Evolutionary conservation across 2,329 filamentous ascomycete genomes (phyloP), one percentile per base, ranked within the genome.

Genomic region (Mariannaea sp.): DNA sequence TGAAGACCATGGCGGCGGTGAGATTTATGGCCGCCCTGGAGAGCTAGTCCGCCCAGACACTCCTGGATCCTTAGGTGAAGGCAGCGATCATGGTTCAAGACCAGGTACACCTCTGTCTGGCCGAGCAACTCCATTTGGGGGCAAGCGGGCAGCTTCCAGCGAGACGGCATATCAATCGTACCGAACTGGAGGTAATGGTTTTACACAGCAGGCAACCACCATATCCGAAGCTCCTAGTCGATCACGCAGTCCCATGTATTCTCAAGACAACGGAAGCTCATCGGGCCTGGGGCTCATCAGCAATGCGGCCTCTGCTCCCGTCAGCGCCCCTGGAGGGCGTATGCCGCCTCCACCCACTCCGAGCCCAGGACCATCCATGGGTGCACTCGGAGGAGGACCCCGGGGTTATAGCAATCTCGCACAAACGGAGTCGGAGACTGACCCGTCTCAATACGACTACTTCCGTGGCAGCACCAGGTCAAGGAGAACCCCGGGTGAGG

Each of bases 1-100:
- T 1, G 87, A 92, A 9, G 90, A 94, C 49, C 88, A 92, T 60
- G 91, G 91, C n/a, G 92, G 89, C 5, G 89, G 88, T 17, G 82
- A 84, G 26, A 76, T 87, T 6, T 87, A 83, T 57, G 88, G 87
- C 3, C 79, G 75, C 12, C 72, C 80, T 2, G 74, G 77, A 19
- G 87, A 89, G 56, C 73, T 86, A 2, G 71, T 80, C 13, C 79
- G 87, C 1, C 81, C 86, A 0, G 82, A 79, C 14, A 89, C 86
- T 0, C 86, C 86, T 0, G 77, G 78, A 10, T 83, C 80, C 22
- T 71, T 77, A 41, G 77, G 72, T 54, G 74, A 74, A 33, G 73
- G 70, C 3, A 76, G 75, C 13, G 76, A 77, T 14, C 58, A 65
- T 2, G 64, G 69, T 26, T 83, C 81, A 0, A 70, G 81, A 24